A percentile compares a stretch with the other conserved stretches of the same genome.
Conservation (phyloP, 1,284 basidiomycete species). For the Agroathelia rolfsii region DNA sequence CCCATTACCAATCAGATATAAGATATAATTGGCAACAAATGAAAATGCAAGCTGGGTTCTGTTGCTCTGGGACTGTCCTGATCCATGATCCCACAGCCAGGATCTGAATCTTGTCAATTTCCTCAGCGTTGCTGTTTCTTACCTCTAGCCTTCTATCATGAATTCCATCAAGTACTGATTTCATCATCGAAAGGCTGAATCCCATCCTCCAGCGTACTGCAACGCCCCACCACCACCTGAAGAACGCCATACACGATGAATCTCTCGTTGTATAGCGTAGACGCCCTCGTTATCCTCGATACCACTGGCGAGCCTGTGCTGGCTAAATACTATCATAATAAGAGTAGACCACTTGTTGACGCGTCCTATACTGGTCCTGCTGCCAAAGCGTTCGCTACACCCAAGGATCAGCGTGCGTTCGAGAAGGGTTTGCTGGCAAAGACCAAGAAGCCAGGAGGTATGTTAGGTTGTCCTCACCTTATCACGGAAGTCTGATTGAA, state of each 20-base stretch:
- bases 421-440: slow-evolving; percentile 96
- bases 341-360: slow-evolving; percentile 53
- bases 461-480: slow-evolving; percentile 18
- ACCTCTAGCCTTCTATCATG: too few species aligned
- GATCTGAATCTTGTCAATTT: too few species aligned
- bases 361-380: too few species aligned
- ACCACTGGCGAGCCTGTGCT: slow-evolving; percentile 89
- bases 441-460: slow-evolving; percentile 85
- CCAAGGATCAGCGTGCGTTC: slow-evolving; percentile 93
- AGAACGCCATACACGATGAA: slow-evolving; percentile 45
- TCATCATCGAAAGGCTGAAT: too few species aligned
- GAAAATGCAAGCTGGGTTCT: too few species aligned
- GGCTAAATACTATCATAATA: slow-evolving; percentile 88
- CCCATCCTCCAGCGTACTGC: neutral
- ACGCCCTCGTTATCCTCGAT: slow-evolving; percentile 89
- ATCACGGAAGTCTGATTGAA: neutral
- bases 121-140: too few species aligned
- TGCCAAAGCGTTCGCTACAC: slow-evolving; percentile 55
- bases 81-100: too few species aligned
- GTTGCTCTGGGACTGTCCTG: too few species aligned
- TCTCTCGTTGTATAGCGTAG: slow-evolving; percentile 77
- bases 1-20: too few species aligned
- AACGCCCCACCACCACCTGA: too few species aligned
- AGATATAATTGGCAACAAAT: too few species aligned
- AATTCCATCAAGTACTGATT: too few species aligned